Evolutionary conservation across 2,329 filamentous ascomycete genomes (phyloP), one percentile per base, ranked within the genome.

Genomic region (Dactylonectria macrodidyma): DNA sequence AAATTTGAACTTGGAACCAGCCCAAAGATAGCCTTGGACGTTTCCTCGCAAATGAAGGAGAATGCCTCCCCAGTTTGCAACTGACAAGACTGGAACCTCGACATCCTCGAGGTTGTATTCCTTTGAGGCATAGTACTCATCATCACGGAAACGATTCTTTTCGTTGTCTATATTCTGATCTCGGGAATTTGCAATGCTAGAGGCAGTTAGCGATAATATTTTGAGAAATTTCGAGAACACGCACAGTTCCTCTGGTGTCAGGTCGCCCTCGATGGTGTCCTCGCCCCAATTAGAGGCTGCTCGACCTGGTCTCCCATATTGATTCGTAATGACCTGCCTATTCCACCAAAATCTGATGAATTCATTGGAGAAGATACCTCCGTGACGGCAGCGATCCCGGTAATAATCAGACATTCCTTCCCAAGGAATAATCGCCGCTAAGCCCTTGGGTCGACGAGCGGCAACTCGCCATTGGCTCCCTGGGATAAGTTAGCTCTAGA

Each of bases 31-130:
- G 0, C 91, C 91, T 73, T 90, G 84, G 7, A 93, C 84, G 70
- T 93, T 93, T 3, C 91, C 91, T 16, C 91, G 84, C 12, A 93
- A 83, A 72, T 93, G 91, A 2, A 93, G 83, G 6, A 90, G 77
- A 59, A 93, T 93, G 1, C 90, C 90, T 24, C 90, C 91, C 90
- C 90, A 92, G 76, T 93, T 93, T 0, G 86, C 91, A 0, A 93
- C 91, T 0, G 84, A 88, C 0, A 93, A 85, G 1, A 93, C 73
- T 0, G 91, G 91, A 0, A 92, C 90, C 65, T 91, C 83, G 62
- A 93, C 91, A 70, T 92, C 89, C 24, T 81, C 85, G 76, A 91
- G 81, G 58, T 87, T 81, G 73, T 90, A 92, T 62, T 92, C 89
- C 74, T 88, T 90, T 57, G 85, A 88, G 2, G 88, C 85, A 66